phyloP scores from a whole-genome alignment of 495 filamentous ascomycete species.

The Aspergillus cavernicola region DNA sequence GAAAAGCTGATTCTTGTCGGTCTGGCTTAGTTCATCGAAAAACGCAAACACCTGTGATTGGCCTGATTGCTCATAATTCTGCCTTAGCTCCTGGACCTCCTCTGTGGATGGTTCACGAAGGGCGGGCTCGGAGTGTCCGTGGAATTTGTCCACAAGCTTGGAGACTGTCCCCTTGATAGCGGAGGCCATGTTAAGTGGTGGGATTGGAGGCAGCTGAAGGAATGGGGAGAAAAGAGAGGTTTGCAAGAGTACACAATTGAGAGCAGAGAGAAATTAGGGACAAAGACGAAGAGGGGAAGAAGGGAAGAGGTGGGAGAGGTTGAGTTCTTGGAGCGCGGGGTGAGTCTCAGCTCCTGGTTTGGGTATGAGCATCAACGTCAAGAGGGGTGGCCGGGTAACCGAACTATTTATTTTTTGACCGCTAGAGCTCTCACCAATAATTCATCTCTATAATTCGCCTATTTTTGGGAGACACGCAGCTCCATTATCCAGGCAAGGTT shows the following conservation, averaged over 20 bases:
- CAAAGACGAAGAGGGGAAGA: background rate
- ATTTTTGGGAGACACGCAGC: slow-evolving; percentile 7
- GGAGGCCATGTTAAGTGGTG: slow-evolving; percentile 34
- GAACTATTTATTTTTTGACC: slow-evolving; percentile 4
- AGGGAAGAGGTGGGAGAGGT: background rate
- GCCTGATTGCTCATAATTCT: slow-evolving; percentile 71
- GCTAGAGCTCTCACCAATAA: background rate
- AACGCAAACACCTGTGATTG: slow-evolving; percentile 94
- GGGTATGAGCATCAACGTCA: slow-evolving; percentile 7
- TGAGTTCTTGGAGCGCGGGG: slow-evolving; percentile 12
- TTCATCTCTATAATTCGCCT: background rate
- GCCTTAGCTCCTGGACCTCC: slow-evolving; percentile 68
- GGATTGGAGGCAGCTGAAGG: slow-evolving; percentile 7
- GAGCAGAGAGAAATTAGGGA: background rate
- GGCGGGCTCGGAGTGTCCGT: slow-evolving; percentile 43
- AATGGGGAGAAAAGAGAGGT: slow-evolving; percentile 2
- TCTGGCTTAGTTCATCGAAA: slow-evolving; percentile 67
- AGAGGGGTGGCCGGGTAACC: slow-evolving; percentile 7
- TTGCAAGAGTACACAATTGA: slow-evolving; percentile 20
- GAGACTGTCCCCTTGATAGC: slow-evolving; percentile 50
- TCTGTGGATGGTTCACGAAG: slow-evolving; percentile 65
- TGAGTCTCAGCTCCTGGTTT: slow-evolving; percentile 11
- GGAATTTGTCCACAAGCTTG: slow-evolving; percentile 56
- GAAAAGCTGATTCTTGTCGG: slow-evolving; percentile 76
- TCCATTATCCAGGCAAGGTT: slow-evolving; percentile 6